These are phyloP conservation scores for Dioscorea zingiberensis DNA, from an alignment of 106 monocot genomes.

Conservation along the genomic window DNA sequence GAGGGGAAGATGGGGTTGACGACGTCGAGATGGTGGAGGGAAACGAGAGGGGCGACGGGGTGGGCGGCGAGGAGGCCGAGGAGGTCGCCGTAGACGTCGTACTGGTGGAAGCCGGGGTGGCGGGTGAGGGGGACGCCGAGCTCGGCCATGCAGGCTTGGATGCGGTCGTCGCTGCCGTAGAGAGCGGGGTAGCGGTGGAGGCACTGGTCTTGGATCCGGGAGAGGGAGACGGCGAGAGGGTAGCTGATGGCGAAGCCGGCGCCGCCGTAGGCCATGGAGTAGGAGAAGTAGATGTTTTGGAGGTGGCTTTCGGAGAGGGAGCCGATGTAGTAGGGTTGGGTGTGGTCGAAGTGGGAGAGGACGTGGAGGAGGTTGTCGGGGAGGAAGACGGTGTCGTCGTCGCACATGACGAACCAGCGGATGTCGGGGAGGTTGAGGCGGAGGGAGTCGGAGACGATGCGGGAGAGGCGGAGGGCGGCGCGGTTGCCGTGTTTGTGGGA, in stretches of 20 bases:
- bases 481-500: conserved; percentile 54
- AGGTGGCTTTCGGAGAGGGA: conserved; percentile 34
- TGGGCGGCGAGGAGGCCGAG: conserved; percentile 83
- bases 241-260: conserved; percentile 50
- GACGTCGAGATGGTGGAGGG: conserved; percentile 86
- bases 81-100: conserved; percentile 83
- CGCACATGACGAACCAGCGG: conserved; percentile 88
- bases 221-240: conserved; percentile 29
- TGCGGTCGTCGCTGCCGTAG: conserved; percentile 52
- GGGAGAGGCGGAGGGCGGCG: conserved; percentile 86
- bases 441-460: conserved; percentile 82
- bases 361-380: conserved; percentile 38
- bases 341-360: conserved; percentile 32
- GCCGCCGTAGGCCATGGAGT: conserved; percentile 52
- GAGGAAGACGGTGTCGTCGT: conserved; percentile 83
- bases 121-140: conserved; percentile 50
- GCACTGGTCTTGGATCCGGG: conserved; percentile 28
- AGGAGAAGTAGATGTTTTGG: conserved; percentile 38
- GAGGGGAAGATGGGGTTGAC: conserved; percentile 73
- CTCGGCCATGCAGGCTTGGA: conserved; percentile 57
- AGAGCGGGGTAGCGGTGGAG: conserved; percentile 35
- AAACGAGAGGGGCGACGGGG: conserved; percentile 68
- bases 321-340: conserved; percentile 41
- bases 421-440: conserved; percentile 36
- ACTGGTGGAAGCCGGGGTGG: conserved; percentile 62